Evolutionary conservation across 495 filamentous ascomycete species (phyloP).

Genomic region (Stereocaulon alpinum): DNA sequence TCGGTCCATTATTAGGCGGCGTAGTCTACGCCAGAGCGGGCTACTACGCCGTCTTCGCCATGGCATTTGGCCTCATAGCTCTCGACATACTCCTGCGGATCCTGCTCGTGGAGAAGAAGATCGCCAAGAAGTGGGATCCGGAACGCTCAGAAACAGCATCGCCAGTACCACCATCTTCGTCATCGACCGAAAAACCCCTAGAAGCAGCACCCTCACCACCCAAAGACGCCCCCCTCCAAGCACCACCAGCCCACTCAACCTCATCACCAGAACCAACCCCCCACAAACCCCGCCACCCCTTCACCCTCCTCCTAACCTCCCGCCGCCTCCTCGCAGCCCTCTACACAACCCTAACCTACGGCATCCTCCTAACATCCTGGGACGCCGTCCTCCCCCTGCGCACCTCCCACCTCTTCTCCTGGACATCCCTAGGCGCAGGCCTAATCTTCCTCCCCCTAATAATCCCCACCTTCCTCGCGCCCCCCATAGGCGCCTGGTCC

Average conservation of each 20-base stretch:
- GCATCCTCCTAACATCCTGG: constrained; percentile 46
- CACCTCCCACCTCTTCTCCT: constrained; percentile 44
- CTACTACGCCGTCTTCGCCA: constrained; percentile 64
- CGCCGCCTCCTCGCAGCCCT: constrained; percentile 46
- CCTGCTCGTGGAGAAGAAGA: constrained; percentile 65
- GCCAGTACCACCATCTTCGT: background rate
- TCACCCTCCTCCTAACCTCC: constrained; percentile 44
- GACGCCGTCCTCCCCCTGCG: constrained; percentile 47
- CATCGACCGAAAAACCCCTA: background rate
- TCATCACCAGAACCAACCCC: background rate
- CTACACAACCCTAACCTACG: constrained; percentile 48
- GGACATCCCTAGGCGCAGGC: constrained; percentile 51
- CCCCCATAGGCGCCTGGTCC: constrained; percentile 46
- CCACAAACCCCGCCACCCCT: constrained; percentile 16
- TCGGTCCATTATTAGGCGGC: constrained; percentile 70
- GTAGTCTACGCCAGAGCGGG: constrained; percentile 63
- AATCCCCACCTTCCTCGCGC: constrained; percentile 47
- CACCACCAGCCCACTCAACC: background rate
- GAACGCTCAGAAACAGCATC: constrained; percentile 4
- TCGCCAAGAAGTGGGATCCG: constrained; percentile 52
- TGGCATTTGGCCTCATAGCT: constrained; percentile 58
- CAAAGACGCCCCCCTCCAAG: background rate
- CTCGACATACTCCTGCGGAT: constrained; percentile 63
- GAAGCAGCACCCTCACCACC: background rate
- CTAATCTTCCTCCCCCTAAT: constrained; percentile 55